Percentiles rank a stretch among this genome's conserved stretches.
Evolutionary conservation across 2,329 filamentous ascomycete species (phyloP).

Genomic region (Pseudogymnoascus sp.): DNA sequence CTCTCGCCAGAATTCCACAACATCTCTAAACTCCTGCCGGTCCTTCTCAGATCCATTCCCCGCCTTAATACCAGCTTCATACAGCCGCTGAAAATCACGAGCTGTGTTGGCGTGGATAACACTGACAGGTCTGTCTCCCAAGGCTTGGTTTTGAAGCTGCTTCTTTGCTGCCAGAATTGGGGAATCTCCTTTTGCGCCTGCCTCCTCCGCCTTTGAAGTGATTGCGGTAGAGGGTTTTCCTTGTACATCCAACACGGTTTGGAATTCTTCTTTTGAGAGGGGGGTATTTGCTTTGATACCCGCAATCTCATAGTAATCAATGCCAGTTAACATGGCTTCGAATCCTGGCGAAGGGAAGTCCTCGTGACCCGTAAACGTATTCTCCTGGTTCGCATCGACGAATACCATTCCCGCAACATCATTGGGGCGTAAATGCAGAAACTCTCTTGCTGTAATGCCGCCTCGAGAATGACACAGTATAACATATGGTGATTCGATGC

Average conservation of each 20-base stretch:
- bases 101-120: slow-evolving; percentile 14
- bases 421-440: slow-evolving; percentile 14
- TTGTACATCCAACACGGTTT: neutral
- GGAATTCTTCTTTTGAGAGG: slow-evolving; percentile 12
- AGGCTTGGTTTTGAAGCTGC: slow-evolving; percentile 14
- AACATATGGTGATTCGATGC: slow-evolving; percentile 13
- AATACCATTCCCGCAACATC: slow-evolving; percentile 18
- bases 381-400: slow-evolving; percentile 16
- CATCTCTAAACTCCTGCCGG: slow-evolving; percentile 6
- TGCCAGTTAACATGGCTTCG: neutral
- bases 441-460: slow-evolving; percentile 15
- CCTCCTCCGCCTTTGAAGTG: slow-evolving; percentile 11
- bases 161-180: slow-evolving; percentile 14
- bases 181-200: neutral
- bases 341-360: slow-evolving; percentile 10
- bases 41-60: slow-evolving; percentile 16
- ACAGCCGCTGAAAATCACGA: slow-evolving; percentile 15
- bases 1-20: neutral
- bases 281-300: slow-evolving; percentile 7
- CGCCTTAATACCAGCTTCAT: slow-evolving; percentile 13
- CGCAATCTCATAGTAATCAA: slow-evolving; percentile 9
- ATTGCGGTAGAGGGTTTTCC: neutral
- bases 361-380: neutral
- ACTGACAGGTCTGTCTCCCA: slow-evolving; percentile 15
- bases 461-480: slow-evolving; percentile 17